These are phyloP conservation scores for Coniophora puteana DNA, from an alignment of 1,284 basidiomycete genomes.

Conservation along the genomic window DNA sequence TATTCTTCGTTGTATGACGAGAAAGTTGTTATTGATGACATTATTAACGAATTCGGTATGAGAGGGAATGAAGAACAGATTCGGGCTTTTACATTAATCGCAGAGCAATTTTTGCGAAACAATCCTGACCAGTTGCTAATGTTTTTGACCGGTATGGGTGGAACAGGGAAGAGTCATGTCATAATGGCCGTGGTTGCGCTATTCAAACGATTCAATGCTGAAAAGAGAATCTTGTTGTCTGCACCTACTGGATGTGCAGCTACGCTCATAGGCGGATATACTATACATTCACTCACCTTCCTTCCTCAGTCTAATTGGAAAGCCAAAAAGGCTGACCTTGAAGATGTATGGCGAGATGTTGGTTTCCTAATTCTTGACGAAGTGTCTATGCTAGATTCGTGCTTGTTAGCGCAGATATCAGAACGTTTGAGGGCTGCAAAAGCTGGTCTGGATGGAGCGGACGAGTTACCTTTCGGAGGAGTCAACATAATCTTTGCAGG, in stretches of 20 bases:
- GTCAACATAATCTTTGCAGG: slow-evolving; percentile 37
- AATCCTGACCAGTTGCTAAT: slow-evolving; percentile 7
- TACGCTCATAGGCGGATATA: slow-evolving; percentile 1
- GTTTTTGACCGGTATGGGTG: slow-evolving; percentile 13
- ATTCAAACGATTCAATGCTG: slow-evolving; percentile 1
- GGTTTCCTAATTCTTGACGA: slow-evolving; percentile 40
- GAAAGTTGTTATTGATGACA: neutral
- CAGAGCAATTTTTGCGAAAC: neutral
- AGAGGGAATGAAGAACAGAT: slow-evolving; percentile 4
- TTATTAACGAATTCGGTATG: neutral
- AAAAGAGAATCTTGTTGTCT: neutral
- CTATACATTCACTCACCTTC: slow-evolving; percentile 2
- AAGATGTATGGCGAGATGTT: slow-evolving; percentile 36
- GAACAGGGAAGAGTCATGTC: slow-evolving; percentile 15
- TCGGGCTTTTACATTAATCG: neutral
- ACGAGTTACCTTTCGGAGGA: slow-evolving; percentile 29
- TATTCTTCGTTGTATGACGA: neutral
- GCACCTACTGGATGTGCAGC: slow-evolving; percentile 5
- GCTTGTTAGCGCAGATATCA: slow-evolving; percentile 22
- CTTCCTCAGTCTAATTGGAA: neutral
- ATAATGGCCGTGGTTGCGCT: slow-evolving; percentile 9
- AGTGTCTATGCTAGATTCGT: slow-evolving; percentile 37
- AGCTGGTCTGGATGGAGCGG: slow-evolving; percentile 13
- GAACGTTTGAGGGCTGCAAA: slow-evolving; percentile 28
- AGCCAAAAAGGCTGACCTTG: slow-evolving; percentile 25